Evolutionary conservation across 164 flowering plant species (phyloP).

Genomic region (Stephania cephalantha): DNA sequence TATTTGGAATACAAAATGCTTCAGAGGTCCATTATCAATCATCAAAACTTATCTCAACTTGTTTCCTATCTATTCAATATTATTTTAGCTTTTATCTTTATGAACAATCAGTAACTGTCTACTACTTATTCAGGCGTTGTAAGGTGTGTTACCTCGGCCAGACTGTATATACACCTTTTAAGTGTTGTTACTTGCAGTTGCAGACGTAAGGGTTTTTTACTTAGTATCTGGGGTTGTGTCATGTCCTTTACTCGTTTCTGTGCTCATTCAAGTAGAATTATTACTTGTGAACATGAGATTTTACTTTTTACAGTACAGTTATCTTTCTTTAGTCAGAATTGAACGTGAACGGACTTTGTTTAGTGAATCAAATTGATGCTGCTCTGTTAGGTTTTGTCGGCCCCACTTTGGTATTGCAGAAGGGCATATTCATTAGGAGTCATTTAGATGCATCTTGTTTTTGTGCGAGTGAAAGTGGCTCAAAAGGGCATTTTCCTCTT

Average conservation of each 20-base stretch:
- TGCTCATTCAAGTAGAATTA: too few species aligned
- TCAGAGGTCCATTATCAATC: neutral
- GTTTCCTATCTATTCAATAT: neutral
- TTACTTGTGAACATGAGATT: too few species aligned
- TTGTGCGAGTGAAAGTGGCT: too few species aligned
- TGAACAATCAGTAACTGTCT: neutral
- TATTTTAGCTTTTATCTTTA: neutral
- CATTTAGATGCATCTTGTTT: too few species aligned
- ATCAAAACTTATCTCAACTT: neutral
- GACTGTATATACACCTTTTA: slow-evolving; percentile 1
- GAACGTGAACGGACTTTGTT: too few species aligned
- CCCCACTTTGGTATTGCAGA: neutral
- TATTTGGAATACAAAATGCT: slow-evolving; percentile 1
- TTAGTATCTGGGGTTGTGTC: neutral
- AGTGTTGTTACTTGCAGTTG: neutral
- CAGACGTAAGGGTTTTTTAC: neutral
- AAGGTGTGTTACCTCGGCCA: neutral
- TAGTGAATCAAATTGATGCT: neutral
- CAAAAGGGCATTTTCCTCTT: too few species aligned
- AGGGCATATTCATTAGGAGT: too few species aligned
- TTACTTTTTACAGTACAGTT: too few species aligned
- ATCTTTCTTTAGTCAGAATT: too few species aligned
- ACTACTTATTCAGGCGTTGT: neutral
- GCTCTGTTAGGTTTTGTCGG: neutral
- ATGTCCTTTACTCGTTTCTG: too few species aligned